phyloP scores from a whole-genome alignment of 306 rosid genomes.

The Corylus avellana region DNA sequence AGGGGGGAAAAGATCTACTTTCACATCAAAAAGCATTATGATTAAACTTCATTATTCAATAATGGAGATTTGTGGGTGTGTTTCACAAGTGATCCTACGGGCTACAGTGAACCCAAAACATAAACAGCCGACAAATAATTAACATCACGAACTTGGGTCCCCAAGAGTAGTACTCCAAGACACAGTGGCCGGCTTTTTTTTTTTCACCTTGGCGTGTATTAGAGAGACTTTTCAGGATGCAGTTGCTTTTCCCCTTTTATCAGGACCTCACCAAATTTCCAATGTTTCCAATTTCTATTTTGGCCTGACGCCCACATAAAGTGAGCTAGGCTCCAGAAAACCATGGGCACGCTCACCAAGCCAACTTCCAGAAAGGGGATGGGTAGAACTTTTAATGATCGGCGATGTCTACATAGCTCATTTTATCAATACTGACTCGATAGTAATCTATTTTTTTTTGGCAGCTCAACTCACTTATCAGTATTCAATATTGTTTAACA shows the following conservation, averaged over 20 bases:
- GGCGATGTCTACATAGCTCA: too few species aligned
- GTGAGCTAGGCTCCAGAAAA: slow-evolving; percentile 38
- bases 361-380: slow-evolving; percentile 21
- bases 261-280: slow-evolving; percentile 25
- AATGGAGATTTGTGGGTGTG: slow-evolving; percentile 7
- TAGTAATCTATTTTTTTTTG: too few species aligned
- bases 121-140: not conserved
- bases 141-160: not conserved
- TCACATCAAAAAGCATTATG: not conserved
- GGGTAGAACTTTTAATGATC: not conserved
- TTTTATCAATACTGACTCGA: too few species aligned
- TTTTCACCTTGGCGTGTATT: slow-evolving; percentile 1
- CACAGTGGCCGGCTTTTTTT: not conserved
- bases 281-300: slow-evolving; percentile 20
- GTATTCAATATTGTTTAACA: too few species aligned
- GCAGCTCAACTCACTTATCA: too few species aligned
- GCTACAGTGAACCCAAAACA: slow-evolving; percentile 7
- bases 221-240: slow-evolving; percentile 24
- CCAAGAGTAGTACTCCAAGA: not conserved
- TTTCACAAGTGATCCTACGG: not conserved
- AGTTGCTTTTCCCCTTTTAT: slow-evolving; percentile 36
- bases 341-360: slow-evolving; percentile 24
- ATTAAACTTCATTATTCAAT: slow-evolving; percentile 19
- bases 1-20: not conserved
- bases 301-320: slow-evolving; percentile 23